Base-by-base conservation (phyloP, 108 stramenopile species). In the Bacterosira constricta region DNA sequence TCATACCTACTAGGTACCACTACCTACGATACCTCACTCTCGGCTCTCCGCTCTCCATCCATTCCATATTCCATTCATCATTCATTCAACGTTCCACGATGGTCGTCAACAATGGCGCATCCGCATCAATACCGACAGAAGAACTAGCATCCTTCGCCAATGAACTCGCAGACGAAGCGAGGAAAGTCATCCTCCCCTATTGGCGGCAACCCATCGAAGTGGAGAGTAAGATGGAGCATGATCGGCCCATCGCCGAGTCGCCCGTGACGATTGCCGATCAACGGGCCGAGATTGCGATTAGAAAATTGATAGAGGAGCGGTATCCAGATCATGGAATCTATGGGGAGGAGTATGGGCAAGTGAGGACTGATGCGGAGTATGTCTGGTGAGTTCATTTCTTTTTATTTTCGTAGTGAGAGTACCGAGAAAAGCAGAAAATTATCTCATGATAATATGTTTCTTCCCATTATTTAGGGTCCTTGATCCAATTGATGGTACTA, bases 401-500 rank as follows among this genome's bases (percentile, higher is more conserved):
- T 5, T 9, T 54, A 29, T 11, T 11, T 29, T 27, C n/a, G 6
- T 47, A 23, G 1, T 55, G 34, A 1, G 20, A n/a, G 27, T 34
- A 13, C 1, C 12, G 1, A 35, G 13, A 0, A 35, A 4, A 9
- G 29, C 17, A 32, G 29, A 31, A 7, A 13, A 54, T 31, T 15
- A 3, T 34, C 7, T 26, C 12, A 34, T n/a, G 6, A 27, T 23
- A 27, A 13, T 15, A 54, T 54, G 30, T n/a, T 31, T 29, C 4
- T 13, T 53, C 13, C 0, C 35, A 18, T 36, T 1, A 18, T 56
- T 3, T 20, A 56, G 55, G 79, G 85, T 86, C 10, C 54, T 86
- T 20, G 85, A 86, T 55, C 85, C 85, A 2, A 82, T 86, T 53
- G 85, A 86, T 42, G 85, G 85, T 7, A 86, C 85, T 29, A 83